Conservation (phyloP, 345 rosid genomes). For the Odontarrhena argentea region DNA sequence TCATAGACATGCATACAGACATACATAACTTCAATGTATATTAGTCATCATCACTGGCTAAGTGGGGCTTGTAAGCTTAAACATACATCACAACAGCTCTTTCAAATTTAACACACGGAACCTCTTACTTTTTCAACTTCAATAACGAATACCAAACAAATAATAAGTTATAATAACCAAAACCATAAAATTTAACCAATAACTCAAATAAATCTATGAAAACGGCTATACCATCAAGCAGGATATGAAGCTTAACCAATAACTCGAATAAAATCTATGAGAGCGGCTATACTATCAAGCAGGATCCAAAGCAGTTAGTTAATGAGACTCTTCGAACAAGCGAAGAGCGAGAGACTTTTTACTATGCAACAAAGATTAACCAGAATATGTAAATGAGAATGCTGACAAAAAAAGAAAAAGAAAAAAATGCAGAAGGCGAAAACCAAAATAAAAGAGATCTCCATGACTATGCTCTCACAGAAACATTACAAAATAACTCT, state of each 20-base stretch:
- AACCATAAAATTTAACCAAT: not conserved
- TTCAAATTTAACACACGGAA: not conserved
- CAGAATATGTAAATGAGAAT: not conserved
- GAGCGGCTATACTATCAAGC: not conserved
- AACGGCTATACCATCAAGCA: too few relatives aligned
- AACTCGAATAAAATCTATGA: not conserved
- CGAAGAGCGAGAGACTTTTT: not conserved
- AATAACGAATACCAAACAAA: too few relatives aligned
- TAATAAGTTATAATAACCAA: not conserved
- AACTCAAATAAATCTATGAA: too few relatives aligned
- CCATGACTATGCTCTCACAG: slow-evolving; percentile 24
- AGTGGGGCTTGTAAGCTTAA: not conserved
- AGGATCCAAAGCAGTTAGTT: not conserved
- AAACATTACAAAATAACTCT: slow-evolving; percentile 32
- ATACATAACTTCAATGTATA: too few relatives aligned
- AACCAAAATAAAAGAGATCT: slow-evolving; percentile 16
- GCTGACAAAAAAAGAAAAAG: not conserved
- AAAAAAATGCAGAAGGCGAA: slow-evolving; percentile 5
- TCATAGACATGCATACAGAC: not conserved
- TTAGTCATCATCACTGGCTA: too few relatives aligned
- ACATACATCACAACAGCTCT: slow-evolving; percentile 10
- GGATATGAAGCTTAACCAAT: not conserved
- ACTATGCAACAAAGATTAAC: not conserved
- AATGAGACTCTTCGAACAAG: not conserved
- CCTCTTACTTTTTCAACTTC: not conserved